A percentile compares a stretch with the other conserved stretches of the same genome.
These are phyloP conservation scores for Silene noctiflora DNA, from an alignment of 179 eudicot species.

Conservation along the genomic window DNA sequence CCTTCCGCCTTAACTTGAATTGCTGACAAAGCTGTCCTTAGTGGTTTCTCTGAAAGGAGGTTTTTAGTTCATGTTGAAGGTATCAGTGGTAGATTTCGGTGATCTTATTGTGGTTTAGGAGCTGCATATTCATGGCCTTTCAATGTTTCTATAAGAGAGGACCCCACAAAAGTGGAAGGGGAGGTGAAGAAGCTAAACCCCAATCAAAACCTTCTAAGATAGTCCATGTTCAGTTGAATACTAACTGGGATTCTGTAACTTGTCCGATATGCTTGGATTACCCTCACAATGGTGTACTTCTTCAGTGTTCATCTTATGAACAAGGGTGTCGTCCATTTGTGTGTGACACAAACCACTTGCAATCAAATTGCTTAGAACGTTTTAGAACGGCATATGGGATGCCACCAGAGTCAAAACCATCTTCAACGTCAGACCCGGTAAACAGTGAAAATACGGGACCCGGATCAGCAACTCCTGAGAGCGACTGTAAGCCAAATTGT, in stretches of 20 bases:
- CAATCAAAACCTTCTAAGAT: conserved; percentile 26
- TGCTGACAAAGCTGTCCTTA: conserved; percentile 2
- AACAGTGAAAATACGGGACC: not conserved
- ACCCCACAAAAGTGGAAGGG: conserved; percentile 26
- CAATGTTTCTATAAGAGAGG: conserved; percentile 49
- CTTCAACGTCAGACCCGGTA: conserved; percentile 41
- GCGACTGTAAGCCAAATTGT: conserved; percentile 51
- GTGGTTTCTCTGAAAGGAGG: conserved; percentile 1
- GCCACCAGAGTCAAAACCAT: conserved; percentile 42
- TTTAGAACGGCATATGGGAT: conserved; percentile 70
- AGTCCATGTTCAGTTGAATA: conserved; percentile 48
- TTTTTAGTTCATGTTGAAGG: conserved; percentile 14
- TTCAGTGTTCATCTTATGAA: conserved; percentile 78
- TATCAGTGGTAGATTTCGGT: conserved; percentile 18
- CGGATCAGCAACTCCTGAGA: too few species aligned
- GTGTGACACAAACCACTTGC: conserved; percentile 89
- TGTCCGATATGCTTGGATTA: conserved; percentile 94
- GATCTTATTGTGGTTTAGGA: conserved; percentile 21
- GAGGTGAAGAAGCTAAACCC: conserved; percentile 34
- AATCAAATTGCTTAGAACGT: conserved; percentile 86
- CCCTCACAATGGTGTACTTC: conserved; percentile 88
- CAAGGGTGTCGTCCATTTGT: conserved; percentile 89
- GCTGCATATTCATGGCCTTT: conserved; percentile 42
- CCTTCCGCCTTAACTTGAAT: not conserved
- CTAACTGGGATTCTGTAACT: conserved; percentile 64